Percentiles rank a stretch among this genome's conserved stretches.
These are phyloP conservation scores for Coleophoma crateriformis DNA, from an alignment of 2,329 filamentous ascomycete species.

Conservation along the genomic window DNA sequence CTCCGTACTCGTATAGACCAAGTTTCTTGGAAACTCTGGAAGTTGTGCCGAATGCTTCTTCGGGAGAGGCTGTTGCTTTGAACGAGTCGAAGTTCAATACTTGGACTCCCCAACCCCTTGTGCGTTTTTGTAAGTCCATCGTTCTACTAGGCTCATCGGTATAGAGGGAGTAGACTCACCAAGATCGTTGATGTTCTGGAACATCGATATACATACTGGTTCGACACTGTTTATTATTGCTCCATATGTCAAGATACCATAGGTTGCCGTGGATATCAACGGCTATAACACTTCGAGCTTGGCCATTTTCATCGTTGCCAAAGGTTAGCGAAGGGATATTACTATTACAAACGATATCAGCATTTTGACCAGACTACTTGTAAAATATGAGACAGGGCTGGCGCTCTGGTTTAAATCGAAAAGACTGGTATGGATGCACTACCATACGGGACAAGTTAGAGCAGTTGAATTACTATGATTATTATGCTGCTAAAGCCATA, in stretches of 20 bases:
- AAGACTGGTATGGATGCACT: too few relatives aligned
- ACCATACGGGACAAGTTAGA: too few relatives aligned
- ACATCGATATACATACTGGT: not conserved
- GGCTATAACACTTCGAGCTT: constrained; percentile 18
- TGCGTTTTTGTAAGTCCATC: not conserved
- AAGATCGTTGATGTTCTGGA: not conserved
- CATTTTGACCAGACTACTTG: too few relatives aligned
- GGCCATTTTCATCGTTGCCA: constrained; percentile 9
- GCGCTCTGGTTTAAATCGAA: too few relatives aligned
- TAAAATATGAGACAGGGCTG: too few relatives aligned
- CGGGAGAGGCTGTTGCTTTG: constrained; percentile 6
- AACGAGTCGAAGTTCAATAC: constrained; percentile 16
- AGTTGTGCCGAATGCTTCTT: constrained; percentile 6
- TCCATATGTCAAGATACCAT: constrained; percentile 7
- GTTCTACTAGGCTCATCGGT: not conserved
- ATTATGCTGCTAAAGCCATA: too few relatives aligned
- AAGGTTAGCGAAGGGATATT: constrained; percentile 26
- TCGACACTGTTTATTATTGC: not conserved
- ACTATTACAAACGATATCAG: too few relatives aligned
- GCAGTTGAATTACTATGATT: too few relatives aligned
- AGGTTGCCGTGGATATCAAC: constrained; percentile 18
- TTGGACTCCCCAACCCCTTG: constrained; percentile 22
- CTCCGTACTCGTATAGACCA: not conserved
- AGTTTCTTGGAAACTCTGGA: not conserved
- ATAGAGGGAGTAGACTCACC: not conserved